Evolutionary conservation across 176 grass and related monocot genomes (phyloP).

Genomic region (Carex littledalei): DNA sequence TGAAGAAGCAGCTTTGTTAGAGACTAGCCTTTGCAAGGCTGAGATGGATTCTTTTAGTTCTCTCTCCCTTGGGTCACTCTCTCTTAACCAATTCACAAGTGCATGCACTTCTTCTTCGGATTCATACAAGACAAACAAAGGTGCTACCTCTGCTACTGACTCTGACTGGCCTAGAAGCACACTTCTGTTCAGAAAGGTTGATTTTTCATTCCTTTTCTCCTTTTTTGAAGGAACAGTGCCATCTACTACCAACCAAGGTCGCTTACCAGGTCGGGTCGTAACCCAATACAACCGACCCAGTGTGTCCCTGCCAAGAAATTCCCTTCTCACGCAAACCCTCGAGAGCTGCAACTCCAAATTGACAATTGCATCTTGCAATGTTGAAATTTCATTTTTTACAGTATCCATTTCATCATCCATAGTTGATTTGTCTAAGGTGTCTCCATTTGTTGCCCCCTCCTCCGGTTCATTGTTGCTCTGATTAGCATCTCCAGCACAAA

Average conservation of each 20-base stretch:
- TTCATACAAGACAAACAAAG: constrained; percentile 66
- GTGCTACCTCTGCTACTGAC: constrained; percentile 42
- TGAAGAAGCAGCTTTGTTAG: constrained; percentile 26
- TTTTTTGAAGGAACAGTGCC: constrained; percentile 50
- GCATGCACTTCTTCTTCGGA: constrained; percentile 65
- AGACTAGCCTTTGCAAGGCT: constrained; percentile 61
- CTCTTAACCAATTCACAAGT: constrained; percentile 74
- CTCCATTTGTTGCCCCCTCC: constrained; percentile 25
- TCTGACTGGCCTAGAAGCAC: constrained; percentile 33
- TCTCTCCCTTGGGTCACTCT: constrained; percentile 68
- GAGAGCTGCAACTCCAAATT: constrained; percentile 59
- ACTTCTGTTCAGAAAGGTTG: constrained; percentile 30
- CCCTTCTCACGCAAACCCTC: constrained; percentile 74
- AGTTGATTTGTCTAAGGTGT: constrained; percentile 42
- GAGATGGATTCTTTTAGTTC: constrained; percentile 81
- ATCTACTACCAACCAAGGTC: constrained; percentile 68
- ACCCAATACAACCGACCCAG: constrained; percentile 81
- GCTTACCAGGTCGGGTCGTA: constrained; percentile 66
- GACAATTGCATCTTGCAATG: constrained; percentile 66
- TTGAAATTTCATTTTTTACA: constrained; percentile 59
- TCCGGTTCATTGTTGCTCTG: constrained; percentile 36
- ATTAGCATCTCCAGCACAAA: constrained; percentile 39
- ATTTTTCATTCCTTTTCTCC: constrained; percentile 41
- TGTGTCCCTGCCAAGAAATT: constrained; percentile 83
- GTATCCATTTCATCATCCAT: constrained; percentile 53